phyloP scores from a whole-genome alignment of 2,329 filamentous ascomycete species.

The Cylindrodendrum hubeiense region DNA sequence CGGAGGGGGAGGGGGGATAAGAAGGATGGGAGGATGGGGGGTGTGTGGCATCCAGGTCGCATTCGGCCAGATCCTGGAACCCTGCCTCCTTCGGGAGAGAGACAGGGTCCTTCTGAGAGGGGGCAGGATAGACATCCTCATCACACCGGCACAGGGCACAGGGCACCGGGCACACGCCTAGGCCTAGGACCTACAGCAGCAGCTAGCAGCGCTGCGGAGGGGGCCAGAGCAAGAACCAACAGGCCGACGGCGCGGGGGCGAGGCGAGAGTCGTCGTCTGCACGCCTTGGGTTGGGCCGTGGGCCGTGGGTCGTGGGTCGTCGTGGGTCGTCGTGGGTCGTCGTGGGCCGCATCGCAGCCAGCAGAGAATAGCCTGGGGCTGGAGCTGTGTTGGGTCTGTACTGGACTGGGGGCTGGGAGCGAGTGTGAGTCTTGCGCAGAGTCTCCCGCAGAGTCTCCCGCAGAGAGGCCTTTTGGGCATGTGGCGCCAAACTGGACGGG shows the following conservation, averaged over 20 bases:
- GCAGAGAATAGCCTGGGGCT: conserved; percentile 1
- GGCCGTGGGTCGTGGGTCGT: no score
- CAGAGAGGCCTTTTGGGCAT: conserved; percentile 11
- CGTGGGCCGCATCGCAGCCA: conserved; percentile 12
- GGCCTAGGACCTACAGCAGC: no score
- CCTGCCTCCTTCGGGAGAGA: conserved; percentile 32
- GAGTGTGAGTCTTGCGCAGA: conserved; percentile 7
- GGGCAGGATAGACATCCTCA: not conserved
- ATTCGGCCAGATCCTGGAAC: conserved; percentile 21
- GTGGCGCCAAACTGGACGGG: conserved; percentile 16
- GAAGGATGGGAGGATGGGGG: conserved; percentile 25
- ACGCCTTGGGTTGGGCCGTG: conserved; percentile 13
- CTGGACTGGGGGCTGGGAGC: conserved; percentile 9
- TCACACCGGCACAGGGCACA: no score
- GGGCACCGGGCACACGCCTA: no score
- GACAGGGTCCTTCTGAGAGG: not conserved
- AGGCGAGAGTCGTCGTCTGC: not conserved
- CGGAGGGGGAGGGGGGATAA: conserved; percentile 18
- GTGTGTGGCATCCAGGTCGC: conserved; percentile 30
- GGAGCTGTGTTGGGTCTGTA: not conserved
- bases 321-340: no score
- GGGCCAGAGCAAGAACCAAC: conserved; percentile 15
- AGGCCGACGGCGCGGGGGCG: conserved; percentile 5
- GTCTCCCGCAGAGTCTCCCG: not conserved
- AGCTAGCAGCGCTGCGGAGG: not conserved